Evolutionary conservation across 2,329 filamentous ascomycete genomes (phyloP).

Genomic region (Botrytis tulipae): DNA sequence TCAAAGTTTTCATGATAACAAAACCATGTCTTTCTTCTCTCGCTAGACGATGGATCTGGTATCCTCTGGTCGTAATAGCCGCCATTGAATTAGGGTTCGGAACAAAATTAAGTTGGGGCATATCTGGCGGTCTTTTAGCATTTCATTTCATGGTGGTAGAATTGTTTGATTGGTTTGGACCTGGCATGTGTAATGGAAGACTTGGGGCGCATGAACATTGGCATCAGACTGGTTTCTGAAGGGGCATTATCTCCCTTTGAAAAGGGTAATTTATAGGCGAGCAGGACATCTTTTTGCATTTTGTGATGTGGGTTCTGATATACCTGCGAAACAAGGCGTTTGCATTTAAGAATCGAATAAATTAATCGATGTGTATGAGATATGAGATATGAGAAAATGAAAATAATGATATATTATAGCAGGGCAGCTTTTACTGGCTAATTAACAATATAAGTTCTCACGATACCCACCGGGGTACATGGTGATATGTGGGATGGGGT

Average conservation of each 20-base stretch:
- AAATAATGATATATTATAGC: background rate
- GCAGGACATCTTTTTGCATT: background rate
- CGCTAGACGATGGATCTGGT: conserved; percentile 59
- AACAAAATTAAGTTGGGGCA: conserved; percentile 39
- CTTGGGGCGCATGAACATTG: conserved; percentile 15
- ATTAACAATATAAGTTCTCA: no score
- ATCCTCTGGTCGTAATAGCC: conserved; percentile 67
- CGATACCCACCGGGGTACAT: no score
- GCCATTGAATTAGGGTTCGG: conserved; percentile 58
- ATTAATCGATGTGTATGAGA: background rate
- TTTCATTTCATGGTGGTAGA: conserved; percentile 48
- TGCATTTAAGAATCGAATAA: background rate
- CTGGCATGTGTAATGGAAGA: conserved; percentile 26
- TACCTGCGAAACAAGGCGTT: background rate
- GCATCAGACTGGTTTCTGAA: conserved; percentile 7
- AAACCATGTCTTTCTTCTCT: conserved; percentile 71
- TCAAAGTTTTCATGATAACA: conserved; percentile 65
- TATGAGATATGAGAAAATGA: background rate
- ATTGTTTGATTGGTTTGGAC: conserved; percentile 41
- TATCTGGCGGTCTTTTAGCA: conserved; percentile 44
- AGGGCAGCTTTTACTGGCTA: background rate
- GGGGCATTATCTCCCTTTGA: no score
- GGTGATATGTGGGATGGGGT: no score
- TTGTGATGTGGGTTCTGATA: background rate
- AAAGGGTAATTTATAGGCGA: background rate